Evolutionary conservation across 805 yeast genomes (phyloP), one percentile per base, ranked within the genome.

Genomic region (Zygotorulaspora chibaensis): DNA sequence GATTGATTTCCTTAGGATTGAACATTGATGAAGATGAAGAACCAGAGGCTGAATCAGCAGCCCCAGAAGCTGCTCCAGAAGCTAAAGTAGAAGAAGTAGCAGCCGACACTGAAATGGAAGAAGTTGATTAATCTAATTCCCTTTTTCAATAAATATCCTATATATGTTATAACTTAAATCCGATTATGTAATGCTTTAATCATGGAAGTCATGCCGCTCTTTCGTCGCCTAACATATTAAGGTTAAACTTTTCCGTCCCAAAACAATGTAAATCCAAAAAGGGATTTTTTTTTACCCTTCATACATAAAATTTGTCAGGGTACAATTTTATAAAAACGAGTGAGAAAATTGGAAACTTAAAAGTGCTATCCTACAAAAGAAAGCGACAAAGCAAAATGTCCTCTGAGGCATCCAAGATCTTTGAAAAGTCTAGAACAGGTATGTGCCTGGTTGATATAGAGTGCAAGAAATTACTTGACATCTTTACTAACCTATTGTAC

Each of bases 91-190:
- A 78, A 53, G 67, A 75, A 63, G 82, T 80, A 51, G 81, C 83
- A 63, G 89, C 82, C 66, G 96, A 88, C 76, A 83, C 95, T 55
- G 96, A 89, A 67, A 93, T 91, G 99, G 99, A 91, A 81, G 99
- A 91, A 78, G 97, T 91, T 71, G 99, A 91, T 75, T 91, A 86
- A 70, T 52, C 36, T 13, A 29, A 16, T 38, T 20, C 16, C 17
- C 44, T 29, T 13, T 13, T 29, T 29, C 33, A 12, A 33, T 16
- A 33, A 33, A 33, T 33, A 33, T 33, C 36, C 36, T 33, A 33
- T 16, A 33, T 33, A 33, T 33, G 36, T 33, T 33, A 5, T 33
- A 33, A 33, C n/a, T 13, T 33, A 33, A 13, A 33, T n/a, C 20
- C n/a, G 16, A 33, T 33, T 17, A 33, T 33, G 16, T 33, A 33